Conservation (phyloP, 1,284 basidiomycete genomes). For the Neolentinus lepideus region DNA sequence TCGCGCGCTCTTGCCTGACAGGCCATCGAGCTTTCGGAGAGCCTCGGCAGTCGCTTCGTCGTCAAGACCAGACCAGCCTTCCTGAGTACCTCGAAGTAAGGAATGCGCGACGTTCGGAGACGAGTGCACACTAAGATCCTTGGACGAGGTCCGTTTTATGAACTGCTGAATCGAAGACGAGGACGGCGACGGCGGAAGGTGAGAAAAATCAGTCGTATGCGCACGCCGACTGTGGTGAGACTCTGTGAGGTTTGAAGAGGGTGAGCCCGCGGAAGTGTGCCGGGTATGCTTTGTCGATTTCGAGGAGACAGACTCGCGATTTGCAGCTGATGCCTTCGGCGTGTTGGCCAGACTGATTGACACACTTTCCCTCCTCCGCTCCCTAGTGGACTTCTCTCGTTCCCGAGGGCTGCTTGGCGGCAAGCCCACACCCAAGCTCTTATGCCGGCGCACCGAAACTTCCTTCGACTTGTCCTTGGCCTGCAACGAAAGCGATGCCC, state of each 20-base stretch:
- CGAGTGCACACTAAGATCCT: conserved; percentile 30
- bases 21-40: conserved; percentile 88
- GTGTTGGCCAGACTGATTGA: conserved; percentile 31
- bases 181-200: conserved; percentile 83
- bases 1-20: conserved; percentile 66
- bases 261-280: conserved; percentile 63
- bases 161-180: conserved; percentile 82
- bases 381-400: conserved; percentile 44
- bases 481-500: conserved; percentile 20
- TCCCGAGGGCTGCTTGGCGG: conserved; percentile 28
- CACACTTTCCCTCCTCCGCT: conserved; percentile 59
- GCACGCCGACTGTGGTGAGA: conserved; percentile 43
- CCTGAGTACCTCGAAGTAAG: conserved; percentile 70
- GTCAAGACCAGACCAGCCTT: conserved; percentile 79
- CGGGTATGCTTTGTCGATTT: conserved; percentile 42
- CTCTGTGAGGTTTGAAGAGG: conserved; percentile 52
- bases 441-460: conserved; percentile 54
- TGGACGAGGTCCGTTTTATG: conserved; percentile 43
- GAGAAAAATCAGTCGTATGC: conserved; percentile 76
- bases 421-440: conserved; percentile 55
- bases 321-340: conserved; percentile 20
- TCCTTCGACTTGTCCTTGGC: conserved; percentile 30
- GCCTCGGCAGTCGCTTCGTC: conserved; percentile 89
- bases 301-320: not conserved
- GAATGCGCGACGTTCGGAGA: conserved; percentile 73